phyloP scores from a whole-genome alignment of 176 grass and related monocot genomes.

The Melocanna baccifera region DNA sequence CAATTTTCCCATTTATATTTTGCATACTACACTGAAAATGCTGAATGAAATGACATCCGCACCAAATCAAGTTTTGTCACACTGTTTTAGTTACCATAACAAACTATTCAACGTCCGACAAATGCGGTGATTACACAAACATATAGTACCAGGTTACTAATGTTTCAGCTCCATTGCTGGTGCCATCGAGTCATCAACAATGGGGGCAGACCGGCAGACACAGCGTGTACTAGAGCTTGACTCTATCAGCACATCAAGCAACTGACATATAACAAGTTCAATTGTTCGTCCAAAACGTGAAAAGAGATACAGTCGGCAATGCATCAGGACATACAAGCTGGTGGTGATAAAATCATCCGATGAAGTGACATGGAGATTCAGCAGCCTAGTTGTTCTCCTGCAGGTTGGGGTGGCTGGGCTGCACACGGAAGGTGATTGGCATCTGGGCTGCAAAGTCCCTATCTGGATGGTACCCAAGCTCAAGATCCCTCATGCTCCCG shows the following conservation, averaged over 20 bases:
- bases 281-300: constrained; percentile 22
- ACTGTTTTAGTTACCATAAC: not conserved
- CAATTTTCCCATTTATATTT: too few relatives aligned
- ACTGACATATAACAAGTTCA: constrained; percentile 1
- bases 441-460: constrained; percentile 82
- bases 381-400: constrained; percentile 61
- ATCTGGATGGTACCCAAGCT: constrained; percentile 71
- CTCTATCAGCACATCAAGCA: constrained; percentile 6
- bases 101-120: constrained; percentile 9
- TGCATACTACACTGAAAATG: too few relatives aligned
- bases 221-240: not conserved
- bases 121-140: not conserved
- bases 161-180: not conserved
- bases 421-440: constrained; percentile 81
- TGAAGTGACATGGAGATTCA: not conserved
- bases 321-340: constrained; percentile 17
- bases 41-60: too few relatives aligned
- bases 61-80: not conserved
- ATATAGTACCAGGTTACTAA: constrained; percentile 14
- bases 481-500: constrained; percentile 71
- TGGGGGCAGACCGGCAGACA: not conserved
- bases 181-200: not conserved
- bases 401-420: constrained; percentile 86
- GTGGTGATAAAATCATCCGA: not conserved
- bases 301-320: constrained; percentile 35